Percentiles rank a stretch among this genome's conserved stretches.
These are phyloP conservation scores for Chlorencoelia australis DNA, from an alignment of 2,329 filamentous ascomycete species.

Conservation along the genomic window DNA sequence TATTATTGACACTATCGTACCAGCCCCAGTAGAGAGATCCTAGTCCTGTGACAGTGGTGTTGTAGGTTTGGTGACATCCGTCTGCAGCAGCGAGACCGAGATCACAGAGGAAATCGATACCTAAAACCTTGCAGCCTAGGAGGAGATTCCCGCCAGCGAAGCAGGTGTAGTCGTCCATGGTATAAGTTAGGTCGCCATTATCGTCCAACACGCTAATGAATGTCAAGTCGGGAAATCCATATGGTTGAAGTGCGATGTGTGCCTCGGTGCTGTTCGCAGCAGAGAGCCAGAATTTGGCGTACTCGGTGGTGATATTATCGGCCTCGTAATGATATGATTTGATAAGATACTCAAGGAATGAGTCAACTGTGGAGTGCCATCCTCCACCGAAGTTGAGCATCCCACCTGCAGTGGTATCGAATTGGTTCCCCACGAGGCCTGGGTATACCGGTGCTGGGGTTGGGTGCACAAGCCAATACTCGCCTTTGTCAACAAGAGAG, in stretches of 20 bases:
- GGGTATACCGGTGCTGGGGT: conserved; percentile 40
- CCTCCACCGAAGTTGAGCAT: conserved; percentile 58
- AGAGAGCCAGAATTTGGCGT: conserved; percentile 42
- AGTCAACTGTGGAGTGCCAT: conserved; percentile 66
- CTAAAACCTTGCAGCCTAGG: conserved; percentile 60
- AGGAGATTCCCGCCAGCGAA: conserved; percentile 78
- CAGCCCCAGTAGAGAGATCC: conserved; percentile 48
- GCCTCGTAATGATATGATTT: conserved; percentile 78
- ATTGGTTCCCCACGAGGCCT: conserved; percentile 57
- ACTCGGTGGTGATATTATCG: conserved; percentile 32
- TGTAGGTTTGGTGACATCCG: conserved; percentile 63
- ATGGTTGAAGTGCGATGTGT: conserved; percentile 57
- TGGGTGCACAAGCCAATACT: conserved; percentile 52
- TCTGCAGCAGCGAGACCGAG: conserved; percentile 41
- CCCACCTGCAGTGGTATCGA: conserved; percentile 51
- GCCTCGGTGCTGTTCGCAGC: conserved; percentile 64
- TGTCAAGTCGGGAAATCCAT: conserved; percentile 53
- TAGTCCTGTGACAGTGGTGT: conserved; percentile 54
- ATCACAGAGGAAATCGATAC: conserved; percentile 24
- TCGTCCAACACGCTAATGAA: conserved; percentile 51
- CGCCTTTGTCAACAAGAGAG: conserved; percentile 51
- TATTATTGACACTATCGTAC: conserved; percentile 40
- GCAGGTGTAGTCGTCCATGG: conserved; percentile 52
- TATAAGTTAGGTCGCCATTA: conserved; percentile 28
- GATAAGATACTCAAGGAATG: conserved; percentile 77